Evolutionary conservation across 257 asterid genomes (phyloP), one percentile per base, ranked within the genome.

Genomic region (Cinchona pubescens): DNA sequence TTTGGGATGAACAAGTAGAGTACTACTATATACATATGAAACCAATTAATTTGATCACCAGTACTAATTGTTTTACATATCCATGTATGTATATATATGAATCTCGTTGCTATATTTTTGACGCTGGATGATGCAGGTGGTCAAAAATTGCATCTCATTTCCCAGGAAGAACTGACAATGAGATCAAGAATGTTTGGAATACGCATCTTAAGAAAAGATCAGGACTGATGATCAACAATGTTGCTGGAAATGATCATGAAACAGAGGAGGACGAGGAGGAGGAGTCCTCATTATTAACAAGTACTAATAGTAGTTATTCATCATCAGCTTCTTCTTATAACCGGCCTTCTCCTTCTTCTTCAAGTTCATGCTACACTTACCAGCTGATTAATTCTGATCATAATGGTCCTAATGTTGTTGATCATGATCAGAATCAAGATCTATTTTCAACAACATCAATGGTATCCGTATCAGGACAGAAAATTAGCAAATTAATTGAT

Each of bases 101-200:
- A n/a, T n/a, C n/a, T n/a, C n/a, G n/a, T n/a, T n/a, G n/a, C n/a
- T n/a, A n/a, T n/a, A n/a, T n/a, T n/a, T n/a, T n/a, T n/a, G n/a
- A n/a, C n/a, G n/a, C n/a, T n/a, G n/a, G n/a, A n/a, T n/a, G n/a
- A 6, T 10, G 67, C 79, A 92, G 97, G 84, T 92, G 97, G 97
- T 90, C 97, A 3, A 88, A 83, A 75, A 92, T 92, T 67, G 96
- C 97, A 12, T 83, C 96, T 10, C 67, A 79, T 71, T 73, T 92
- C 69, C 96, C 96, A 0, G 97, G 97, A 79, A 87, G 97, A 82
- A 92, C 97, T 0, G 97, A 92, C 63, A 92, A 92, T 2, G 97
- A 92, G 88, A 88, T 92, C 12, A 92, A 92, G 76, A 92, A 92
- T 21, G 88, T 89, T 34, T 92, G 97, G 97, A 89, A 92, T 66